Evolutionary conservation across 2,329 filamentous ascomycete genomes (phyloP), one percentile per base, ranked within the genome.

Genomic region (Epicoccum sorghinum): DNA sequence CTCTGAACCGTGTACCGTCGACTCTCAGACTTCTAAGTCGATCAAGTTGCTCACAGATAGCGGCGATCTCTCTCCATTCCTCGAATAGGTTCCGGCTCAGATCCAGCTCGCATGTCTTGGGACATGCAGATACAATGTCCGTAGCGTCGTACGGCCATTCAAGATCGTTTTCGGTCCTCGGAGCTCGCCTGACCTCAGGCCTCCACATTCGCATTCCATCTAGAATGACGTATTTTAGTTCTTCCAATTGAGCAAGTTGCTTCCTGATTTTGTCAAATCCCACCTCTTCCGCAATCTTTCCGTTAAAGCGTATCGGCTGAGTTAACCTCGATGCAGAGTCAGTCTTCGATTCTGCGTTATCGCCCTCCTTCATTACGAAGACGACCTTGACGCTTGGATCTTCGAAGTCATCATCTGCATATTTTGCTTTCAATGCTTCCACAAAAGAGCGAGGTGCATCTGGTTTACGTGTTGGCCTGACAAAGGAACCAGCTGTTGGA

Each of bases 191-290:
- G 4, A 67, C 70, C 18, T 70, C 55, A 13, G 72, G 66, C 14
- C 73, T 70, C 46, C 72, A 75, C 58, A 98, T 83, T 45, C 85
- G 80, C 68, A 91, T 76, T 12, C 89, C 87, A 75, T 98, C 93
- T 7, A 99, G 80, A 35, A 98, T 85, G 44, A 96, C 87, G 50
- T 93, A 87, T 62, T 83, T 88, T 55, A 98, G 82, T 65, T 95
- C 90, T 49, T 88, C 80, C 29, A 98, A 80, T 68, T 89, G 81
- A 63, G 92, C 89, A 67, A 96, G 87, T 75, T 93, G 86, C 61
- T 83, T 83, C 38, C 89, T 86, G 62, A 97, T 91, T 80, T 97
- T 97, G 64, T 96, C 92, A 65, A 98, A 98, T 27, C 95, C 95
- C 30, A 98, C 86, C 77, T 98, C 93, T 77, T 98, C 89, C 4